Evolutionary conservation across 352 stramenopile species (phyloP).

Genomic region (Thalassiosira allenii): DNA sequence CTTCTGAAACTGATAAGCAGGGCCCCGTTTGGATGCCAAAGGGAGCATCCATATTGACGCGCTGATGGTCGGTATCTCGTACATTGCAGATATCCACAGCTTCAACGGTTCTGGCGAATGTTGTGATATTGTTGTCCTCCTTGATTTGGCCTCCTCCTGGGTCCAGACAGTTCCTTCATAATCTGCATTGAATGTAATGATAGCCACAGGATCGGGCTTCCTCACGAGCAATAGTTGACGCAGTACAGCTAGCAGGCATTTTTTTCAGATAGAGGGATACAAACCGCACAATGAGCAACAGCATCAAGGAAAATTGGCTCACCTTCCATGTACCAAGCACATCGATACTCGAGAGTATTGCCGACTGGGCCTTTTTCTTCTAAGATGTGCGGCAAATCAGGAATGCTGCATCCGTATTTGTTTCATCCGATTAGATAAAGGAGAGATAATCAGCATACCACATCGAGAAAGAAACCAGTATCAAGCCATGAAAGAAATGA

Average conservation of each 20-base stretch:
- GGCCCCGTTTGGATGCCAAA: slow-evolving; percentile 35
- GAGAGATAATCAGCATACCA: too few species aligned
- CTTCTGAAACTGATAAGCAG: slow-evolving; percentile 12
- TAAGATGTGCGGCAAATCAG: slow-evolving; percentile 36
- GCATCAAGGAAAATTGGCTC: too few species aligned
- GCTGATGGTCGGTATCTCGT: slow-evolving; percentile 53
- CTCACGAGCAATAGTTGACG: slow-evolving; percentile 42
- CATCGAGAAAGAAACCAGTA: neutral
- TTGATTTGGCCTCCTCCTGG: neutral
- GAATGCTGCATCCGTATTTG: too few species aligned
- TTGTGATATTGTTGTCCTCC: slow-evolving; percentile 40
- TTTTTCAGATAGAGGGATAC: neutral
- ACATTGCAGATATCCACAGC: slow-evolving; percentile 47
- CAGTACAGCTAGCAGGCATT: slow-evolving; percentile 36
- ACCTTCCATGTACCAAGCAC: neutral
- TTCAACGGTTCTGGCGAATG: slow-evolving; percentile 50
- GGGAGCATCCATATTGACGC: slow-evolving; percentile 41
- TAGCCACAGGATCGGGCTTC: slow-evolving; percentile 52
- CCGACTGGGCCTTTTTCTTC: slow-evolving; percentile 46
- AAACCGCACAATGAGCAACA: too few species aligned
- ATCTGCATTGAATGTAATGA: slow-evolving; percentile 63
- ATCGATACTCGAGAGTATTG: neutral
- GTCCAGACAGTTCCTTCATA: slow-evolving; percentile 29
- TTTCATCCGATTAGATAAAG: too few species aligned
- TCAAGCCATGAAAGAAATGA: neutral